Percentiles rank a stretch among this genome's conserved stretches.
Conservation (phyloP, 257 asterid species). For the Lycium ferocissimum region DNA sequence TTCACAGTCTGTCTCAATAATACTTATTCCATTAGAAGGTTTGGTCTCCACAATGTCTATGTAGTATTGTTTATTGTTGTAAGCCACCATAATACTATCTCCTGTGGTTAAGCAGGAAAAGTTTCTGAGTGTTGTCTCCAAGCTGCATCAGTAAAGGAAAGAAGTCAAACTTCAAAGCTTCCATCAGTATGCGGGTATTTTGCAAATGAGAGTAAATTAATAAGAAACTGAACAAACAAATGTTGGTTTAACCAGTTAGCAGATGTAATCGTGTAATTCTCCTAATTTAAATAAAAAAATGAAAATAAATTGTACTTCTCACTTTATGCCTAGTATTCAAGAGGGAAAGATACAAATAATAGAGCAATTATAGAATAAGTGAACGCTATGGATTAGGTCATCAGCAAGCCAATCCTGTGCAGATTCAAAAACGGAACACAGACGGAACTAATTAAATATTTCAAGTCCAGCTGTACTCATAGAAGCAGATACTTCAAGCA, state of each 20-base stretch:
- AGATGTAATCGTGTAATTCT: not conserved
- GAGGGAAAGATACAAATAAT: not conserved
- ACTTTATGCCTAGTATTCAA: not conserved
- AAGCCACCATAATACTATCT: conserved; percentile 99
- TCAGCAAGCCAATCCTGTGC: not conserved
- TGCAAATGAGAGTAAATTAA: not conserved
- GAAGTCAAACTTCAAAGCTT: conserved; percentile 29
- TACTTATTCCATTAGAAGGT: conserved; percentile 89
- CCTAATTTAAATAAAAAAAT: not conserved
- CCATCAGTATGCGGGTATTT: not conserved
- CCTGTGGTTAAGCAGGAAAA: conserved; percentile 96
- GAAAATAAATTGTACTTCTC: not conserved
- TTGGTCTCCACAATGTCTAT: conserved; percentile 96
- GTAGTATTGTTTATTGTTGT: conserved; percentile 89
- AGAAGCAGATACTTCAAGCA: not conserved
- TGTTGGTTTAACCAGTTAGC: not conserved
- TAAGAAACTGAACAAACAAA: not conserved
- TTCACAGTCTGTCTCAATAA: conserved; percentile 98
- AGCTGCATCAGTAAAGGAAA: conserved; percentile 51
- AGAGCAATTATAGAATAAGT: not conserved
- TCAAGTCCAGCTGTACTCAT: not conserved
- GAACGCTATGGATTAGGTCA: not conserved
- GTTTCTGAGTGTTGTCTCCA: conserved; percentile 97
- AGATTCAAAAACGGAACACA: conserved; percentile 4
- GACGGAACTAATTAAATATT: not conserved